These are phyloP conservation scores for Epichloe amarillans DNA, from an alignment of 2,329 filamentous ascomycete species.

Conservation along the genomic window DNA sequence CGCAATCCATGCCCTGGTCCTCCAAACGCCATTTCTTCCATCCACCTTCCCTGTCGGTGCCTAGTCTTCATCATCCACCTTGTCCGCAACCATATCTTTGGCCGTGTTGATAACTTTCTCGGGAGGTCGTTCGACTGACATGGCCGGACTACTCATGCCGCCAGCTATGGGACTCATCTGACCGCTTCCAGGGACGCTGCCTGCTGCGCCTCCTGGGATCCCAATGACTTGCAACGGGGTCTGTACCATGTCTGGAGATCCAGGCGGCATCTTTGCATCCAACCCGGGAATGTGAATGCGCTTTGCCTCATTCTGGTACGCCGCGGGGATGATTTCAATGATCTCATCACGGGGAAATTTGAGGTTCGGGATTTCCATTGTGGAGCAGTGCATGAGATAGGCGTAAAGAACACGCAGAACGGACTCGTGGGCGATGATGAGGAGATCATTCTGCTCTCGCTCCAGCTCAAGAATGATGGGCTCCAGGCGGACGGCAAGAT, in stretches of 20 bases:
- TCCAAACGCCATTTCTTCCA: too few relatives aligned
- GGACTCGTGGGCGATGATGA: slow-evolving; percentile 96
- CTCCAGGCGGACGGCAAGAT: slow-evolving; percentile 92
- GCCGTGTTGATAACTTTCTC: slow-evolving; percentile 37
- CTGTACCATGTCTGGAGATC: slow-evolving; percentile 67
- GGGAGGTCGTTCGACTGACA: slow-evolving; percentile 29
- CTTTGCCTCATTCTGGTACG: slow-evolving; percentile 92
- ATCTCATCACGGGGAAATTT: slow-evolving; percentile 95
- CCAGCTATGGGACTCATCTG: slow-evolving; percentile 35
- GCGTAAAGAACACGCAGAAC: slow-evolving; percentile 95
- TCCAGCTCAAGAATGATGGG: slow-evolving; percentile 96
- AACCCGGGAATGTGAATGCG: slow-evolving; percentile 70
- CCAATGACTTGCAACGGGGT: slow-evolving; percentile 50
- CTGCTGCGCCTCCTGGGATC: slow-evolving; percentile 13
- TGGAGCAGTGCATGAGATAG: slow-evolving; percentile 97
- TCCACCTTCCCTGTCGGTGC: neutral
- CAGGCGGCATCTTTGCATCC: slow-evolving; percentile 54
- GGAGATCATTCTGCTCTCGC: slow-evolving; percentile 90
- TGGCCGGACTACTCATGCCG: slow-evolving; percentile 30
- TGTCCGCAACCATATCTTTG: slow-evolving; percentile 38
- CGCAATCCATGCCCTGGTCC: neutral
- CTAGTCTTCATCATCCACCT: slow-evolving; percentile 39
- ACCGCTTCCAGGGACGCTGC: slow-evolving; percentile 17
- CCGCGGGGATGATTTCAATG: slow-evolving; percentile 95
- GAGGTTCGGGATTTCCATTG: slow-evolving; percentile 82